Evolutionary conservation across 176 grass and related monocot genomes (phyloP), one percentile per base, ranked within the genome.

Genomic region (Lolium perenne): DNA sequence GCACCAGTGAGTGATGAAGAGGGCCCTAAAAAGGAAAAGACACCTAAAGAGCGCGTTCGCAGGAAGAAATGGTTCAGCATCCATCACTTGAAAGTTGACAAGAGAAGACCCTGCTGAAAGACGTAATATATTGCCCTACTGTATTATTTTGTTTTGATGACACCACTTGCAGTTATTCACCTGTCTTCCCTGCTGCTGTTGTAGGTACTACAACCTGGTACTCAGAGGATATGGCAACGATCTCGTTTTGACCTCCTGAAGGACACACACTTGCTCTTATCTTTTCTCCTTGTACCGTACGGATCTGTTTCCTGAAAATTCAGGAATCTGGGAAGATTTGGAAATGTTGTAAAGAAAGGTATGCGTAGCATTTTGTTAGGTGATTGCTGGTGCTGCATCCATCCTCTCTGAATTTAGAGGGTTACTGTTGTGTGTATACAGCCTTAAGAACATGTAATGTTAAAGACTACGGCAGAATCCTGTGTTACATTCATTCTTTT

Each of bases 31-130:
- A 87, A 87, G 62, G 91, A 92, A 77, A 91, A 87, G 56, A 97
- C 85, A 71, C 8, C 80, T 77, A 92, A 92, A 77, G 87, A 94
- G 57, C 82, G 80, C n/a, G 43, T 93, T 81, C 87, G 83, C 48
- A 92, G 84, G 85, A 97, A 97, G 85, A 97, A 93, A 83, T 99
- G 97, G 97, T 99, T 94, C 80, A 97, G 91, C 68, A 94, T 99
- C 82, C 92, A 84, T 86, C 92, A 84, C 86, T 73, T 97, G 92
- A 99, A 99, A 90, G 80, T 99, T 68, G 92, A 99, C 91, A 99
- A 91, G 83, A 94, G 86, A 88, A 99, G 91, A 88, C 90, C 97
- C 13, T 94, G 97, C 77, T 99, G 87, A 99, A 41, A 78, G 91
- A 80, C 58, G 88, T 51, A 77, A 82, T 71, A 8, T 70, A 71